Evolutionary conservation across 2,329 filamentous ascomycete genomes (phyloP).

Genomic region (Fusarium kyushuense): DNA sequence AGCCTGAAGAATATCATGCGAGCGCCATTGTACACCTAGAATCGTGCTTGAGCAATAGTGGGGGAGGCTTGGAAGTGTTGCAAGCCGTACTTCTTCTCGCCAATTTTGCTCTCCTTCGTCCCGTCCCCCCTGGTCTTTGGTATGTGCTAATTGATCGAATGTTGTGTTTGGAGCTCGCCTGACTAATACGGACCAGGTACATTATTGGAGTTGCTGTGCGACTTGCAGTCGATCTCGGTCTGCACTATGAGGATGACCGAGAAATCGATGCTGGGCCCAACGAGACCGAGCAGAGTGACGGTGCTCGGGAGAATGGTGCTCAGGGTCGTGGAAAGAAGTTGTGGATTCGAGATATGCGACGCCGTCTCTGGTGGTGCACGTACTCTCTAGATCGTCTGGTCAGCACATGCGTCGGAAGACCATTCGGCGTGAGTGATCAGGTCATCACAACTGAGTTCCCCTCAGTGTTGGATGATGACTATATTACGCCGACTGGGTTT

Average conservation of each 20-base stretch:
- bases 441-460: slow-evolving; percentile 96
- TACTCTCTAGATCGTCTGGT: slow-evolving; percentile 96
- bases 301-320: slow-evolving; percentile 51
- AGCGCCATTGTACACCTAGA: slow-evolving; percentile 94
- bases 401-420: slow-evolving; percentile 90
- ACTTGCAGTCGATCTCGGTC: slow-evolving; percentile 87
- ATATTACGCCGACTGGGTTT: slow-evolving; percentile 85
- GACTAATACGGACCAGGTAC: slow-evolving; percentile 65
- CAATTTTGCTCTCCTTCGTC: slow-evolving; percentile 89
- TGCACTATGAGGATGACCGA: slow-evolving; percentile 91
- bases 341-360: slow-evolving; percentile 86
- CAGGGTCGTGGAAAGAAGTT: slow-evolving; percentile 75
- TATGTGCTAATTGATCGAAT: slow-evolving; percentile 49
- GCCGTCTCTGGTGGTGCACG: slow-evolving; percentile 95
- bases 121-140: slow-evolving; percentile 94
- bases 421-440: slow-evolving; percentile 95
- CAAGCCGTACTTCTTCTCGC: slow-evolving; percentile 93
- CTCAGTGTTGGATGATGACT: slow-evolving; percentile 86
- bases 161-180: slow-evolving; percentile 8
- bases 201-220: slow-evolving; percentile 95
- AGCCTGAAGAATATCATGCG: slow-evolving; percentile 96
- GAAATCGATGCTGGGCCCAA: slow-evolving; percentile 64
- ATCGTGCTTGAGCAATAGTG: slow-evolving; percentile 83
- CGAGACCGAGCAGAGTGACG: slow-evolving; percentile 53
- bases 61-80: slow-evolving; percentile 91